Evolutionary conservation across 2,329 filamentous ascomycete genomes (phyloP), one percentile per base, ranked within the genome.

Genomic region (Fusarium buxicola): DNA sequence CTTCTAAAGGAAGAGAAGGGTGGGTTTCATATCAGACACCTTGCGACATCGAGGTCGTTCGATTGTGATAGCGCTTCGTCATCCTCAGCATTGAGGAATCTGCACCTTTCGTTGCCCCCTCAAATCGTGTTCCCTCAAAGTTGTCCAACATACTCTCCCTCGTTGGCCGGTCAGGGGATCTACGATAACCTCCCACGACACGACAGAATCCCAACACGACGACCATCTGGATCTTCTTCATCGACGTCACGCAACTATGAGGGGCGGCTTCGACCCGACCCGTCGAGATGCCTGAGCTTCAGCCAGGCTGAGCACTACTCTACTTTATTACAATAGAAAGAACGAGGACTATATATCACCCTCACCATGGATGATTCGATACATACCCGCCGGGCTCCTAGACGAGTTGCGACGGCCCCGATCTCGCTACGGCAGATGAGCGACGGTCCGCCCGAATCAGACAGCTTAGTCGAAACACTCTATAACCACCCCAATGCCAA

Each of bases 401-500:
- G 77, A 55, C 73, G 75, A 59, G 74, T 76, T 55, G 69, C 69
- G 58, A 82, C 81, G 34, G 74, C 79, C 24, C 77, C 80, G 9
- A 66, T 73, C 34, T 57, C 72, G 38, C 45, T 58, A 31, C 52
- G 67, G 44, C 60, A 61, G 25, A 44, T 66, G 72, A 58, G 63
- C 57, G 46, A 65, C 65, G 48, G 59, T 43, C 65, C 65, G 31
- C 62, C 69, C 40, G 55, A 60, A n/a, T 53, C 62, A 8, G 63
- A 69, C 16, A 55, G 57, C 40, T 31, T 72, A 7, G 82, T 91
- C 66, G 90, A 92, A 74, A 91, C 88, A 2, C 83, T 96, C 6
- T 95, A 91, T 73, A 87, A 85, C 55, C 90, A 94, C 69, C 85
- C 89, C 0, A 86, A 85, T 38, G 88, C 88, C 56, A 92, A 89